Evolutionary conservation across 768 basidiomycete species (phyloP).

Genomic region (Coprinellus micaceus): DNA sequence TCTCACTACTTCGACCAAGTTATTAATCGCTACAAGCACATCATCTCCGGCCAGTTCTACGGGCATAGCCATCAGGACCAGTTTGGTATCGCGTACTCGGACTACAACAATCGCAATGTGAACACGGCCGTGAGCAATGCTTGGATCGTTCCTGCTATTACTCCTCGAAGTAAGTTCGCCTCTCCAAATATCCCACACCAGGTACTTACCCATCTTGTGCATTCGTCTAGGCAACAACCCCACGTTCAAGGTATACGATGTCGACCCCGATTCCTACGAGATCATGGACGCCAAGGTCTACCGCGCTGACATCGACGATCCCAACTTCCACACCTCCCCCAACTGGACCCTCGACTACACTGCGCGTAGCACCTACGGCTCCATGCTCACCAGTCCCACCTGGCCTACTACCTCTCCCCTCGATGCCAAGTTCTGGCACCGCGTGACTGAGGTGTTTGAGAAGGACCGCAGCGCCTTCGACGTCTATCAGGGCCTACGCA

Average conservation of each 20-base stretch:
- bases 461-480: conserved; percentile 43
- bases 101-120: conserved; percentile 43
- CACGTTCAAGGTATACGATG: conserved; percentile 56
- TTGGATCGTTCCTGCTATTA: conserved; percentile 53
- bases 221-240: conserved; percentile 44
- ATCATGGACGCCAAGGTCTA: conserved; percentile 56
- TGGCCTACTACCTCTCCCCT: conserved; percentile 37
- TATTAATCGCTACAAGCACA: conserved; percentile 54
- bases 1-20: conserved; percentile 64
- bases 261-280: conserved; percentile 65
- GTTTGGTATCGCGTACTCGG: conserved; percentile 57
- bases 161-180: conserved; percentile 56
- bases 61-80: conserved; percentile 62
- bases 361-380: conserved; percentile 49
- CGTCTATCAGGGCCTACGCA: conserved; percentile 42
- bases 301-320: conserved; percentile 37
- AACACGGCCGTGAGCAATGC: conserved; percentile 44
- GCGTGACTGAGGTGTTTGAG: conserved; percentile 51
- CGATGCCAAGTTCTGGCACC: conserved; percentile 57
- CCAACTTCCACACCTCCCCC: conserved; percentile 46
- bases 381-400: conserved; percentile 35
- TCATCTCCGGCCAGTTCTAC: conserved; percentile 59
- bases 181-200: not conserved
- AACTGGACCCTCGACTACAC: conserved; percentile 56
- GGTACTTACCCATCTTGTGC: not conserved